phyloP scores from a whole-genome alignment of 176 grass and related monocot genomes.

The Chrysopogon serrulatus region DNA sequence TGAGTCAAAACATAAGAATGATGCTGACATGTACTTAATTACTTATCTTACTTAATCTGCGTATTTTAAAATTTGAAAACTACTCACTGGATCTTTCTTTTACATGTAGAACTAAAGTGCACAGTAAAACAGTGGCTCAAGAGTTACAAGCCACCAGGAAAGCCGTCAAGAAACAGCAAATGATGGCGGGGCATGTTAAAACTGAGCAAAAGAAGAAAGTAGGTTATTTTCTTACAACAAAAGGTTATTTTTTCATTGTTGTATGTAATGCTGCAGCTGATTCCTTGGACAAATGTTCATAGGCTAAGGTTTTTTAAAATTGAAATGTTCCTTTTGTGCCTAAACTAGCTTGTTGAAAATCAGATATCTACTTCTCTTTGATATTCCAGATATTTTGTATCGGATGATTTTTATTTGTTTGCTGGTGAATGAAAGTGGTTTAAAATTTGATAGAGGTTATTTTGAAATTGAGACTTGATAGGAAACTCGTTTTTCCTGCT shows the following conservation, averaged over 20 bases:
- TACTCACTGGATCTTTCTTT: not conserved
- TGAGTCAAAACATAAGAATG: conserved; percentile 45
- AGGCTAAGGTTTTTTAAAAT: too few relatives aligned
- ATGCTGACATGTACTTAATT: conserved; percentile 46
- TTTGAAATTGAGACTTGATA: not conserved
- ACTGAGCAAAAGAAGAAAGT: conserved; percentile 51
- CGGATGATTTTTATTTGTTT: not conserved
- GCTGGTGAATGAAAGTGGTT: not conserved
- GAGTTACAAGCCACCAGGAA: conserved; percentile 33
- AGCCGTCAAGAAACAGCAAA: conserved; percentile 50
- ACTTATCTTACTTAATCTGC: conserved; percentile 4
- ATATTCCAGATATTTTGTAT: not conserved
- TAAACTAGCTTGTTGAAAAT: not conserved
- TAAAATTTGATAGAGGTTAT: not conserved
- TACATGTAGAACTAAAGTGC: conserved; percentile 41
- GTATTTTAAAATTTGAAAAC: not conserved
- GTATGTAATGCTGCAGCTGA: not conserved
- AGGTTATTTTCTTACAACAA: not conserved
- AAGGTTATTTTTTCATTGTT: not conserved
- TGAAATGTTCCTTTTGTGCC: not conserved
- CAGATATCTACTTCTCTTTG: not conserved
- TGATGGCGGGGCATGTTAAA: conserved; percentile 26
- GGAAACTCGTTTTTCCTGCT: not conserved
- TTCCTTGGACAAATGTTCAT: not conserved
- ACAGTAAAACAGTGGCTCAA: conserved; percentile 39